Base-by-base conservation (phyloP, 2,329 filamentous ascomycete species). In the Colletotrichum tofieldiae region DNA sequence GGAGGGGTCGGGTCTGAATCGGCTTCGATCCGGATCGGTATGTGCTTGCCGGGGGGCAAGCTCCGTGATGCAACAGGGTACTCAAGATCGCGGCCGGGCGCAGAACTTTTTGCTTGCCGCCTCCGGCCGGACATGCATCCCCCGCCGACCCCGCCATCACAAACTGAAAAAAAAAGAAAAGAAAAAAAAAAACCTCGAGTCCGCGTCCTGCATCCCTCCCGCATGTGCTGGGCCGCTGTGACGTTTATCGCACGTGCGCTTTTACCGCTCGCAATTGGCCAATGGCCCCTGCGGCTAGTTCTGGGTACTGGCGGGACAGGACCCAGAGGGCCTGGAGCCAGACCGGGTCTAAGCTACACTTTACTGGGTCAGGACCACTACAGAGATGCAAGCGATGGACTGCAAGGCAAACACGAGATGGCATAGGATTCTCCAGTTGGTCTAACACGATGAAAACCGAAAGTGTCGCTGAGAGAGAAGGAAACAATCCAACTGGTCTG, bases 211-310 rank as follows among this genome's bases (percentile, higher is more conserved):
- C 35, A 18, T 16, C 12, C 20, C 43, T 58, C 26, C 43, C 37
- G 51, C 43, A 26, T 47, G 56, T 49, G 43, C 29, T 39, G 41
- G 49, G 18, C 54, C 62, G 49, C 60, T 62, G 61, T 73, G 67
- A 73, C 71, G 71, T 71, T 61, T 37, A 56, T 16, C 29, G 62
- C 71, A 73, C 71, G 71, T 73, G 71, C 71, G 43, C 41, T 32
- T 66, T 47, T 32, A 23, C 58, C 43, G 61, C 37, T 66, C 41
- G 8, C 61, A 49, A 73, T 73, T 73, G 71, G 71, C 52, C 71
- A 73, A 73, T 73, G 61, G 55, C 49, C 67, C 67, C 43, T 65
- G 47, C 52, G 32, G 49, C 49, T 32, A 71, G 62, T 37, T 67
- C 49, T 71, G 67, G 56, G 45, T 56, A 66, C 39, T 43, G 56